Conservation (phyloP, 129 eudicot species). For the Lactuca saligna region DNA sequence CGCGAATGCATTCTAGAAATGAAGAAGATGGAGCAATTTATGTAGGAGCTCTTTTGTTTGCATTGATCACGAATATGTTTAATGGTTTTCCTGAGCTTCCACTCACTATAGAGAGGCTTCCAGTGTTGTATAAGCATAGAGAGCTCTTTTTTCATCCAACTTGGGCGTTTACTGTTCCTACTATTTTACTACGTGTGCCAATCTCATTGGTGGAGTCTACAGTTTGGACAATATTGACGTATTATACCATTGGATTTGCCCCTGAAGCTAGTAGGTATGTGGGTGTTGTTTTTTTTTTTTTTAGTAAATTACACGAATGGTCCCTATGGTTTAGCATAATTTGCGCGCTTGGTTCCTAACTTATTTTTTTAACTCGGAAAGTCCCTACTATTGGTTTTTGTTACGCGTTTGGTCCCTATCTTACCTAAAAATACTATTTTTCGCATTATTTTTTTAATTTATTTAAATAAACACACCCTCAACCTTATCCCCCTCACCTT, state of each 20-base stretch:
- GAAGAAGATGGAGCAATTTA: conserved; percentile 41
- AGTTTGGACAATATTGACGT: conserved; percentile 37
- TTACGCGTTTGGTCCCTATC: too few relatives aligned
- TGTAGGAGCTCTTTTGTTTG: conserved; percentile 41
- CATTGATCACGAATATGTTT: conserved; percentile 35
- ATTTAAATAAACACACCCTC: too few relatives aligned
- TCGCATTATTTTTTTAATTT: too few relatives aligned
- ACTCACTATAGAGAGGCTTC: conserved; percentile 38
- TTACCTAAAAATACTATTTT: too few relatives aligned
- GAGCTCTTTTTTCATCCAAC: conserved; percentile 35
- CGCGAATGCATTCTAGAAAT: conserved; percentile 36
- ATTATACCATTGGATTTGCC: conserved; percentile 37
- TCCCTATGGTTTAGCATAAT: too few relatives aligned
- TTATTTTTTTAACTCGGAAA: too few relatives aligned
- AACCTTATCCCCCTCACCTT: too few relatives aligned
- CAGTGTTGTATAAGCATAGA: conserved; percentile 36
- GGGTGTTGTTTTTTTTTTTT: background rate
- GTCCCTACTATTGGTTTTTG: too few relatives aligned
- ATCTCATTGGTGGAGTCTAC: conserved; percentile 38
- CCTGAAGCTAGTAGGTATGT: conserved; percentile 37
- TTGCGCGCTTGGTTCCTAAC: too few relatives aligned
- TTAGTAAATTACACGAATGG: too few relatives aligned
- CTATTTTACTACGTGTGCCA: conserved; percentile 35
- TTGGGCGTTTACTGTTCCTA: conserved; percentile 38
- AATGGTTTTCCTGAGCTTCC: conserved; percentile 38